Base-by-base conservation (phyloP, 306 rosid species). In the Purshia tridentata region DNA sequence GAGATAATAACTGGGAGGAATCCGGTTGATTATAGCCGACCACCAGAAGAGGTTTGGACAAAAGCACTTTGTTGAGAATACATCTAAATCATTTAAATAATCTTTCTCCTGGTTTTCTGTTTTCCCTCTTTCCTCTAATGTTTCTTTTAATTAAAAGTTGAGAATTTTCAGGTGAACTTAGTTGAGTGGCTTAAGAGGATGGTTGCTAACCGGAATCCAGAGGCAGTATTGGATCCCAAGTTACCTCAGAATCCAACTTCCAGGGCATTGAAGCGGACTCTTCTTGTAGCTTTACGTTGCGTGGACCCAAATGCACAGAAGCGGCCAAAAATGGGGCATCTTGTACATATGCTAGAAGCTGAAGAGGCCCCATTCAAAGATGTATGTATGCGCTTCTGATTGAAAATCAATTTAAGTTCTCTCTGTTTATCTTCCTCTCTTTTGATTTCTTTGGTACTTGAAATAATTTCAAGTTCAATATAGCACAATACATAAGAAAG, bases 331-430 rank as follows among this genome's bases (percentile, higher is more conserved):
- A 88, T 92, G 96, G 96, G 96, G 57, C 96, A 90, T 68, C 84
- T 92, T 40, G 90, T 92, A 69, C 95, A 90, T 81, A 92, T 92
- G 96, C 98, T 90, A 67, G 98, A 92, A 87, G 92, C 98, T 48
- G 96, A 90, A 79, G 98, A 86, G 66, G 69, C 86, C 60, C 88
- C 86, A 52, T 85, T 82, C 79, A 88, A 83, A 85, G 90, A 86
- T 81, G 98, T 92, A 90, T 16, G 86, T 61, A 55, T 63, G 74
- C 58, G 22, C n/a, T 73, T 79, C 64, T 58, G 23, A 61, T 75
- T 40, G 67, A 63, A 80, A 74, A 49, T 74, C 58, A 71, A 48
- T 50, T 45, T 23, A 55, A 50, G 39, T 72, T 71, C 45, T 72
- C 47, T 61, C 39, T 46, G 50, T 69, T 2, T 49, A 37, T 48